Base-by-base conservation (phyloP, 2,329 filamentous ascomycete species). In the Cercospora sesami region DNA sequence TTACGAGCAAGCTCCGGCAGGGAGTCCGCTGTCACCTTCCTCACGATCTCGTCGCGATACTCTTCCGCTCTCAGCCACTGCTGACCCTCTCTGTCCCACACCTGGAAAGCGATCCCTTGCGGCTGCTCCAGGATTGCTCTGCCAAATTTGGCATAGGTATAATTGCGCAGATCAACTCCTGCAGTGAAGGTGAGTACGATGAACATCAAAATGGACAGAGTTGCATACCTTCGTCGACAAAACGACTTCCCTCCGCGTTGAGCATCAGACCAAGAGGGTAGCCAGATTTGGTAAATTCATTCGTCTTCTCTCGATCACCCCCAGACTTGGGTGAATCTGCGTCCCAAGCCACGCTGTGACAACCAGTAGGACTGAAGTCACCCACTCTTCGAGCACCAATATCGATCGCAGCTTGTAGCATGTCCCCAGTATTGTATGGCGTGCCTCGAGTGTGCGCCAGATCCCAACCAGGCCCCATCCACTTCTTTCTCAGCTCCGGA, bases 261-360 rank as follows among this genome's bases (percentile, higher is more conserved):
- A 91, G 66, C 85, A 90, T 90, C 12, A 91, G 71, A 0, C 89
- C 89, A 0, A 91, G 80, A 0, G 89, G 88, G 71, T 91, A 91
- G 1, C 89, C 89, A 0, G 86, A 89, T 74, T 91, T 91, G 6
- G 89, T 91, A 73, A 85, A 90, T 75, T 90, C 85, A 72, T 91
- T 91, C 3, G 88, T 88, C 2, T 86, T 78, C n/a, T 78, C 78
- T 1, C 86, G 82, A 71, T 90, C 85, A 4, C 89, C 89, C 0
- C 79, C 79, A 68, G 86, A 75, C 0, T 83, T 75, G 0, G 85
- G 82, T 0, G 88, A 84, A 73, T 89, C 84, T 1, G 86, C 87
- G 73, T 91, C 89, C 89, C 89, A 91, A 4, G 85, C 85, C 0
- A 86, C 85, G 1, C 86, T 85, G 74, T 91, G 89, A 71, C 89